Conservation (phyloP, 305 asterid species). For the Fraxinus sp. region DNA sequence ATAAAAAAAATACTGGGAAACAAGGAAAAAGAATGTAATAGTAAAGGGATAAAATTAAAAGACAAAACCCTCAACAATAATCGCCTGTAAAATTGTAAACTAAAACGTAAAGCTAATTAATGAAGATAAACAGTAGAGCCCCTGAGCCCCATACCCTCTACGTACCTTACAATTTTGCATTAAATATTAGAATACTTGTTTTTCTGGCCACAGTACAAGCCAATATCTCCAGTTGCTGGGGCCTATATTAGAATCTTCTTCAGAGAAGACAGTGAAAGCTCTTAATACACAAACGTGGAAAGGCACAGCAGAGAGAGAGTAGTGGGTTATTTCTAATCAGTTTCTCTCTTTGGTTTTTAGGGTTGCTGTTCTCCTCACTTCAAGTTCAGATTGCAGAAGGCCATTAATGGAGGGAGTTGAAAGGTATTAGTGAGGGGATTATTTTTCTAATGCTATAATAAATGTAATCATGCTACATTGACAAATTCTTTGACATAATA, state of each 20-base stretch:
- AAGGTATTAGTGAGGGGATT: neutral
- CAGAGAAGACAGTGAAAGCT: slow-evolving; percentile 30
- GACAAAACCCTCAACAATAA: slow-evolving; percentile 68
- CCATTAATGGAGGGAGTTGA: slow-evolving; percentile 29
- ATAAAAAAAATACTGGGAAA: neutral
- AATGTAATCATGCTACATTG: neutral
- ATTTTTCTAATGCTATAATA: neutral
- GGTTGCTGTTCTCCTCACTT: slow-evolving; percentile 19
- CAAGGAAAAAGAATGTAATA: neutral
- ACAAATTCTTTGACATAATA: too few relatives aligned
- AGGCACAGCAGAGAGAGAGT: slow-evolving; percentile 19
- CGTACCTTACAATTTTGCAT: slow-evolving; percentile 17
- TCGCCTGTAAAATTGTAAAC: slow-evolving; percentile 61
- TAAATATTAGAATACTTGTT: slow-evolving; percentile 38
- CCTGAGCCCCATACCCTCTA: slow-evolving; percentile 37
- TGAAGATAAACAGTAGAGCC: slow-evolving; percentile 4
- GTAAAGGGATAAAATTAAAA: slow-evolving; percentile 24
- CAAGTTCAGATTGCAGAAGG: slow-evolving; percentile 7
- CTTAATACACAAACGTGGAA: slow-evolving; percentile 5
- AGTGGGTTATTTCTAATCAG: slow-evolving; percentile 1
- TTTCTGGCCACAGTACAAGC: slow-evolving; percentile 33
- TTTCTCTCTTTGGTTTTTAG: slow-evolving; percentile 48
- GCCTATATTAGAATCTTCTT: slow-evolving; percentile 53
- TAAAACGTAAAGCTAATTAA: slow-evolving; percentile 50
- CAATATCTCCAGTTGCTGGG: slow-evolving; percentile 47